These are phyloP conservation scores for Laetiporus sulphureus DNA, from an alignment of 1,284 basidiomycete genomes.

Conservation along the genomic window DNA sequence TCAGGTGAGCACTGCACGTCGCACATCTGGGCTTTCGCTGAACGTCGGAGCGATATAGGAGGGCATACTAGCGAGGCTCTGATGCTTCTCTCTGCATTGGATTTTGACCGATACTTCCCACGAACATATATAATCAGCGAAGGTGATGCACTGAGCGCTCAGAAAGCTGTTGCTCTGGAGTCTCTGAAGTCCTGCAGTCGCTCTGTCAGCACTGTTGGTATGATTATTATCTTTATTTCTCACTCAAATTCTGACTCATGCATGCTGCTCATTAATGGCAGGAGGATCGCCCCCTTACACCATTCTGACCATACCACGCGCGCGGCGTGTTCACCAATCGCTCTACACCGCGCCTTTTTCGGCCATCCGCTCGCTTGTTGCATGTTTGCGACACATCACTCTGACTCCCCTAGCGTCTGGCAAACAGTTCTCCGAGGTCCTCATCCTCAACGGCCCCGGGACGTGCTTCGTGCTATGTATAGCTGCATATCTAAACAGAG, in stretches of 20 bases:
- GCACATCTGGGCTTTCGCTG: not conserved
- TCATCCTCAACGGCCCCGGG: conserved; percentile 93
- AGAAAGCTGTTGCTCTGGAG: conserved; percentile 71
- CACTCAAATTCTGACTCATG: too few species aligned
- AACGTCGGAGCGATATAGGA: conserved; percentile 39
- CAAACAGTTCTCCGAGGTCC: conserved; percentile 60
- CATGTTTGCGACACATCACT: conserved; percentile 52
- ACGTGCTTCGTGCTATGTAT: conserved; percentile 83
- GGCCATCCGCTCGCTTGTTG: conserved; percentile 51
- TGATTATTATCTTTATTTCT: too few species aligned
- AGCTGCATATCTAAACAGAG: conserved; percentile 71
- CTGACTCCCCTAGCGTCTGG: conserved; percentile 36
- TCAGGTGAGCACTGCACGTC: conserved; percentile 39
- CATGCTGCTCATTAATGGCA: too few species aligned
- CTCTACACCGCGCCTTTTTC: conserved; percentile 63
- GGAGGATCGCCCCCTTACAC: conserved; percentile 36
- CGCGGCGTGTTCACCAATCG: conserved; percentile 78
- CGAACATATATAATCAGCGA: conserved; percentile 81
- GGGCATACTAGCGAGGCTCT: conserved; percentile 93
- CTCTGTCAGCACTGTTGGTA: too few species aligned
- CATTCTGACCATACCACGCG: conserved; percentile 74
- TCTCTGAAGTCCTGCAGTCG: conserved; percentile 23
- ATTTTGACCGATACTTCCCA: conserved; percentile 70
- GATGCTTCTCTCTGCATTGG: conserved; percentile 68
- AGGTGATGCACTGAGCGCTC: conserved; percentile 74